Percentiles rank a stretch among this genome's conserved stretches.
phyloP scores from a whole-genome alignment of 176 grass and related monocot species.

The Rhynchospora pubera region DNA sequence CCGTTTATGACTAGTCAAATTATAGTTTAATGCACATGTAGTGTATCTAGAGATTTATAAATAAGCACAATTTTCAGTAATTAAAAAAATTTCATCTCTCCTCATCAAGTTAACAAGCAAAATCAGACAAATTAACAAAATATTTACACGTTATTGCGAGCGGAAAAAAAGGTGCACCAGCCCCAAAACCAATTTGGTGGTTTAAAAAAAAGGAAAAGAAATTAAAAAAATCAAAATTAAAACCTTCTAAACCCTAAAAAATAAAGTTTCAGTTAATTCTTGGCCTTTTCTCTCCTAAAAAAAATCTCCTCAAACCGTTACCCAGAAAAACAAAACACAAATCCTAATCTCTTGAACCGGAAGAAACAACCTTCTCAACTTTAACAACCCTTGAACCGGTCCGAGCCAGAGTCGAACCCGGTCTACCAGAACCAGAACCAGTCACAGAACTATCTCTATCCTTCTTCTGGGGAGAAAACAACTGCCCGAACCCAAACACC shows the following conservation, averaged over 20 bases:
- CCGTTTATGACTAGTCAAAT: conserved; percentile 8
- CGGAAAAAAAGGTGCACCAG: conserved; percentile 25
- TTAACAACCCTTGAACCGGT: conserved; percentile 27
- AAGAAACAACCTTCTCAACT: conserved; percentile 34
- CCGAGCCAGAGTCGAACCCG: conserved; percentile 26
- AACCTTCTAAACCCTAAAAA: not conserved
- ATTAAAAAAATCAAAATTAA: conserved; percentile 30
- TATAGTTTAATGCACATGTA: not conserved
- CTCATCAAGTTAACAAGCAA: conserved; percentile 36
- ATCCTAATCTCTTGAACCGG: conserved; percentile 20
- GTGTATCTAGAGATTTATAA: not conserved
- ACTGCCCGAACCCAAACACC: conserved; percentile 43
- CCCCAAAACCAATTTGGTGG: not conserved
- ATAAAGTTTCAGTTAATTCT: conserved; percentile 49
- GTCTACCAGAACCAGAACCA: not conserved
- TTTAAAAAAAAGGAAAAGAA: conserved; percentile 28
- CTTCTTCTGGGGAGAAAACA: conserved; percentile 77
- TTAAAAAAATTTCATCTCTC: conserved; percentile 33
- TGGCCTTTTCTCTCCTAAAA: conserved; percentile 21
- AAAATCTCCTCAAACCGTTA: conserved; percentile 20
- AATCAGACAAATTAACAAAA: conserved; percentile 9
- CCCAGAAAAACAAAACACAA: not conserved
- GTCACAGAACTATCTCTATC: conserved; percentile 17
- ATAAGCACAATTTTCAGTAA: not conserved
- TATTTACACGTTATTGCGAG: conserved; percentile 9